A percentile compares a stretch with the other conserved stretches of the same genome.
These are phyloP conservation scores for Jasminum sambac DNA, from an alignment of 257 asterid genomes.

Conservation along the genomic window DNA sequence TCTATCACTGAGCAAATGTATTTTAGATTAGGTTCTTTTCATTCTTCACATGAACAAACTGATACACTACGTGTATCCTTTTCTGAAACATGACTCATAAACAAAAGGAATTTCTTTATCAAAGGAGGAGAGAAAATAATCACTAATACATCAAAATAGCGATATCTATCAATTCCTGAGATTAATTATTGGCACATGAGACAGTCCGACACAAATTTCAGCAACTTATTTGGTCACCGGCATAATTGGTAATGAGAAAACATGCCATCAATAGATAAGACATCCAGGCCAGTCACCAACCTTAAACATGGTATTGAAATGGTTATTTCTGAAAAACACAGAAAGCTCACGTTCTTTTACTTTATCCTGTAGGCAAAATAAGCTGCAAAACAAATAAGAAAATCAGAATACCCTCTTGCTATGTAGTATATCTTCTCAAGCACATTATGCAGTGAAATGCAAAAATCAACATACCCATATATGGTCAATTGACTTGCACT, in stretches of 20 bases:
- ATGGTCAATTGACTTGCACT: slow-evolving; percentile 95
- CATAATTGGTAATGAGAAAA: not conserved
- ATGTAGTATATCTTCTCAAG: slow-evolving; percentile 22
- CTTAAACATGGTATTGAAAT: slow-evolving; percentile 98
- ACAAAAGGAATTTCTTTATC: slow-evolving; percentile 6
- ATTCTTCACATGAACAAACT: not conserved
- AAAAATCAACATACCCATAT: slow-evolving; percentile 62
- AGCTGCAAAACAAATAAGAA: slow-evolving; percentile 47
- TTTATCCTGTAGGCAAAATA: slow-evolving; percentile 81
- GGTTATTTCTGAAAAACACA: slow-evolving; percentile 95
- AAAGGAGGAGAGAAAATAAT: not conserved
- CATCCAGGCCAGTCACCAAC: slow-evolving; percentile 39
- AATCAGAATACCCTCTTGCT: slow-evolving; percentile 27
- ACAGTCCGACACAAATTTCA: slow-evolving; percentile 7
- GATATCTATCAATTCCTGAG: not conserved
- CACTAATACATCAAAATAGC: not conserved
- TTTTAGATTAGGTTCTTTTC: not conserved
- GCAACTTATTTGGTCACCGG: slow-evolving; percentile 19
- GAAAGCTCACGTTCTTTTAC: slow-evolving; percentile 92
- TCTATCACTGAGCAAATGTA: not conserved
- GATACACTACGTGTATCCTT: slow-evolving; percentile 3
- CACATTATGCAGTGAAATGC: slow-evolving; percentile 17
- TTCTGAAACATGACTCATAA: slow-evolving; percentile 1
- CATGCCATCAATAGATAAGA: not conserved
- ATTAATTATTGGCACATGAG: not conserved